phyloP scores from a whole-genome alignment of 1,284 basidiomycete species.

The Jaminaea rosea region DNA sequence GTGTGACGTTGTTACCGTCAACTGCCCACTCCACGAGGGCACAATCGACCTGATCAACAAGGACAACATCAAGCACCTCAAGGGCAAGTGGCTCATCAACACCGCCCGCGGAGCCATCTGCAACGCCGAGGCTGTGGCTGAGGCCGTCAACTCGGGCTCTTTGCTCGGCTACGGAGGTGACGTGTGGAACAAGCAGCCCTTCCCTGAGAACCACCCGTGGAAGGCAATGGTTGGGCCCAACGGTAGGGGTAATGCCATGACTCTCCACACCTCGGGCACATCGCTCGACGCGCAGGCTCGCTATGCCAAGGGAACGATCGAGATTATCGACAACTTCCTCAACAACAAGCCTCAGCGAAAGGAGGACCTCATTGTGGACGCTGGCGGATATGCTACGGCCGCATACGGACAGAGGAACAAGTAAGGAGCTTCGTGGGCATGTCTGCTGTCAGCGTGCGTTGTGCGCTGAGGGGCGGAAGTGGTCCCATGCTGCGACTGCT shows the following conservation, averaged over 20 bases:
- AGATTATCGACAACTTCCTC: conserved; percentile 73
- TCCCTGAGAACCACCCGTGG: conserved; percentile 77
- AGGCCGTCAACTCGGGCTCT: conserved; percentile 68
- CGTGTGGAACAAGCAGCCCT: conserved; percentile 44
- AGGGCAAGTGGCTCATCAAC: conserved; percentile 83
- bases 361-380: conserved; percentile 63
- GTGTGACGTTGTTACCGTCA: conserved; percentile 77
- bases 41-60: conserved; percentile 61
- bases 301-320: conserved; percentile 71
- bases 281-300: conserved; percentile 83
- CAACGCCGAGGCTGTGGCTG: conserved; percentile 69
- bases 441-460: too few species aligned
- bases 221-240: conserved; percentile 63
- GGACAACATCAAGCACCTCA: conserved; percentile 78
- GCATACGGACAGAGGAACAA: conserved; percentile 35
- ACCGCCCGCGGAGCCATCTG: conserved; percentile 89
- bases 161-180: conserved; percentile 56
- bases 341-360: conserved; percentile 60
- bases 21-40: conserved; percentile 82
- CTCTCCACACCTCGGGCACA: conserved; percentile 73
- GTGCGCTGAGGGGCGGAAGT: too few species aligned
- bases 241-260: conserved; percentile 57
- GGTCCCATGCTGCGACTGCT: too few species aligned
- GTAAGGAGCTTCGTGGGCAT: too few species aligned
- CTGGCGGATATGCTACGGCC: conserved; percentile 44